Base-by-base conservation (phyloP, 2,329 filamentous ascomycete genomes). In the Spiromastix sp. region DNA sequence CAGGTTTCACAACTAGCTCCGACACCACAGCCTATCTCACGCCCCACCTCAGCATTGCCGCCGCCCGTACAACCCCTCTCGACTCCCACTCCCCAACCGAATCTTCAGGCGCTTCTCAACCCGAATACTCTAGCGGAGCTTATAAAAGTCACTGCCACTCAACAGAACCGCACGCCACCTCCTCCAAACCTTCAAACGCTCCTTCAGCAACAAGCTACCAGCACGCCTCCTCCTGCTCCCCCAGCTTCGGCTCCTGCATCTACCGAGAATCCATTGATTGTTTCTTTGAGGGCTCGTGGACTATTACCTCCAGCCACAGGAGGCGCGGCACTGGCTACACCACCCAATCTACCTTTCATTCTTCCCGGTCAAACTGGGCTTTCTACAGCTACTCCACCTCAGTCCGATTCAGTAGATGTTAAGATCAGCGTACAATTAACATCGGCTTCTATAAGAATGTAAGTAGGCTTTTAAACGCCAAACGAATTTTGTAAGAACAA, bases 1-100 rank as follows among this genome's bases (percentile, higher is more conserved):
- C 85, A 91, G 72, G 79, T 95, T 60, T 77, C 81, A 58, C 77
- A 79, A 59, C 72, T 94, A 58, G 74, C 64, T 22, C 76, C 68
- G 13, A 49, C 52, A 13, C 42, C 46, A 8, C 51, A 59, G 48
- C 43, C 59, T 20, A 38, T 24, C 18, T 21, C 38, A 9, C 28
- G 30, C 27, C 20, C 33, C 19, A 34, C 39, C 21, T 25, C 37
- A 8, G 13, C 32, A 8, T 9, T 35, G 5, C 43, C 47, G 2
- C 47, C 54, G 10, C 49, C 54, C 41, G 50, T 45, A 20, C 46
- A 20, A 34, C 28, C 41, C 7, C 16, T 32, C 18, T 37, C 36
- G 26, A 24, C 3, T 33, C 50, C 43, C 36, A 48, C 46, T 39
- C 49, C 37, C 19, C 55, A 57, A 28, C 52, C 42, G 16, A 46